Percentiles rank a stretch among this genome's conserved stretches.
phyloP scores from a whole-genome alignment of 306 rosid species.

The Clitoria ternatea region DNA sequence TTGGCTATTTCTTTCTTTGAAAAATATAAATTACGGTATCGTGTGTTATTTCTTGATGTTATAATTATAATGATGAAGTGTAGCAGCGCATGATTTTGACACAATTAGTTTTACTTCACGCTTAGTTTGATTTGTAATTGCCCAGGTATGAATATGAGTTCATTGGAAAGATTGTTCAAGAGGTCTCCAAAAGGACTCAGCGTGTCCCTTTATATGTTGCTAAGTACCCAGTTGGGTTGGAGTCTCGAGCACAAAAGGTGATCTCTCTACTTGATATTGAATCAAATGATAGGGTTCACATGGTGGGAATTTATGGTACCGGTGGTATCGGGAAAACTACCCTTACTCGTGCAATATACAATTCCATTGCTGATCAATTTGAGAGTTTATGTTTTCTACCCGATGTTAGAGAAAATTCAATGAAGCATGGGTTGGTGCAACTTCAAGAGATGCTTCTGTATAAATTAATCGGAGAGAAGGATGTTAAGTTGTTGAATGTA shows the following conservation, averaged over 20 bases:
- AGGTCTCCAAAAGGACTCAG: neutral
- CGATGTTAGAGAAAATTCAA: neutral
- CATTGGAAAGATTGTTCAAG: neutral
- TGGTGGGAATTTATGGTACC: conserved; percentile 16
- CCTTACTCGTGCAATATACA: neutral
- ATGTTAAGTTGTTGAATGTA: neutral
- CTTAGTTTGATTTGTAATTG: too few species aligned
- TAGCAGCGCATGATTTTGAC: too few species aligned
- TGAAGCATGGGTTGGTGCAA: neutral
- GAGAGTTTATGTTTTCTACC: neutral
- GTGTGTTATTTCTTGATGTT: neutral
- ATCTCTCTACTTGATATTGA: neutral
- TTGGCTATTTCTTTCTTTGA: too few species aligned
- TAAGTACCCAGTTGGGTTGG: neutral
- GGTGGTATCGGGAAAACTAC: conserved; percentile 6
- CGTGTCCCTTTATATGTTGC: neutral
- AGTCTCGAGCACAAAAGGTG: neutral
- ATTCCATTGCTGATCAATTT: neutral
- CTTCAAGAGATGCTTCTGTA: conserved; percentile 17
- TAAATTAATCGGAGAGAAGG: neutral
- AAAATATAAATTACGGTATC: too few species aligned
- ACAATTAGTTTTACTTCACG: neutral
- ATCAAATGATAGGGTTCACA: neutral
- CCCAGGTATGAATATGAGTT: neutral
- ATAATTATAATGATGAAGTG: neutral